Evolutionary conservation across 2,329 filamentous ascomycete genomes (phyloP), one percentile per base, ranked within the genome.

Genomic region (Dactylellina haptotyla): DNA sequence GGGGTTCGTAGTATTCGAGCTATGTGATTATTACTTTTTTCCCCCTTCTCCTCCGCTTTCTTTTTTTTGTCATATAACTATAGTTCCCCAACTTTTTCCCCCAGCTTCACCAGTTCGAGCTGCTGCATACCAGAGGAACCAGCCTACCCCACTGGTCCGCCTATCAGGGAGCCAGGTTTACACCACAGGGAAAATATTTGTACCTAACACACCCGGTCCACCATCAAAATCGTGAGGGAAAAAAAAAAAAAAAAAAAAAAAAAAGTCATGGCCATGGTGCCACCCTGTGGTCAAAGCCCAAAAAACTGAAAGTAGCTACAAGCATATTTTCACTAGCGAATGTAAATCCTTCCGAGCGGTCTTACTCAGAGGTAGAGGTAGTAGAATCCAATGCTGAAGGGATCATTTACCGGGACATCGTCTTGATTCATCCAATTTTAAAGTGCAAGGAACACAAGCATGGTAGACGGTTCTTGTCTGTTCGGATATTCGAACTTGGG

Each of bases 251-350:
- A 58, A 65, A 57, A 61, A 61, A 72, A 72, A 73, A 20, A 26
- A 20, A 59, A n/a, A n/a, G n/a, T n/a, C n/a, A n/a, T n/a, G n/a
- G n/a, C 65, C 61, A 65, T 65, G 61, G 41, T 73, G 45, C 59
- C 67, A 72, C 59, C 56, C 30, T 54, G 67, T 18, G 53, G 46
- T 43, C 67, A 72, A 59, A 72, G 59, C 59, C 59, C 59, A 50
- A 26, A 39, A 34, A 28, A 18, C 37, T 4, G 14, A 34, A 18
- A 30, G 18, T 41, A 37, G 34, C 48, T 61, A 20, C 53, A 73
- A 26, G 69, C 61, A 61, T 73, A 20, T 72, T 72, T 46, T 59
- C 37, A 56, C 59, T 65, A 72, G 67, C 67, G 67, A 72, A 50
- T 18, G 46, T 50, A 45, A 58, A 64, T 62, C 61, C 37, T 56